Base-by-base conservation (phyloP, 108 stramenopile genomes). In the Pseudonitzschia multistriata region DNA sequence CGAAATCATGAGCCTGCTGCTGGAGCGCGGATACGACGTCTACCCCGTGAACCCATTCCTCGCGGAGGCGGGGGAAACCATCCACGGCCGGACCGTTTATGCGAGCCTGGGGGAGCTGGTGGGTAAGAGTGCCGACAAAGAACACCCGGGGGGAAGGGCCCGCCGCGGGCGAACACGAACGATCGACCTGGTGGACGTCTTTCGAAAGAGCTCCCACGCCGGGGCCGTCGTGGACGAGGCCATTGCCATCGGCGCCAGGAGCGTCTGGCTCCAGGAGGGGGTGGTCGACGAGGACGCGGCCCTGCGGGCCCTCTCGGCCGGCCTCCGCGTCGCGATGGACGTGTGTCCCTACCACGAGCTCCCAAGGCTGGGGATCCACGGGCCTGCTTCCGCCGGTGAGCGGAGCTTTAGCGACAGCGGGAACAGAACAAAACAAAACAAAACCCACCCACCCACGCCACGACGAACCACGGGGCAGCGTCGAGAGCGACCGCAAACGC, bases 251-350 rank as follows among this genome's bases (percentile, higher is more conserved):
- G 83, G 83, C n/a, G 86, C 86, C 15, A 88, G 83, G 59, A 79
- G 81, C 37, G 86, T 92, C 13, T 92, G 91, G 91, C 62, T 92
- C 39, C 91, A 92, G 55, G 64, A 82, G 35, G 88, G 88, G 30
- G 91, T 92, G 10, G 72, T 92, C 21, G 63, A 92, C 67, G 83
- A 87, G 55, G 81, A 78, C 31, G 88, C 88, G 8, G 85, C 84
- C 13, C 55, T 77, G 60, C 34, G 83, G 17, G 91, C 91, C 1
- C 1, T 80, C 15, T 76, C 72, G 49, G 83, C 86, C 37, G 86
- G 86, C 33, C 73, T 92, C 37, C 56, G 73, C 21, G 86, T 87
- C 7, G 88, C 83, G 29, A 92, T 89, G 88, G 73, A 89, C 76
- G 71, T 76, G 0, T 92, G 91, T 68, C 91, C 91, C 2, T 48